Percentiles rank a stretch among this genome's conserved stretches.
phyloP scores from a whole-genome alignment of 345 rosid genomes.

The Syzygium jambos region DNA sequence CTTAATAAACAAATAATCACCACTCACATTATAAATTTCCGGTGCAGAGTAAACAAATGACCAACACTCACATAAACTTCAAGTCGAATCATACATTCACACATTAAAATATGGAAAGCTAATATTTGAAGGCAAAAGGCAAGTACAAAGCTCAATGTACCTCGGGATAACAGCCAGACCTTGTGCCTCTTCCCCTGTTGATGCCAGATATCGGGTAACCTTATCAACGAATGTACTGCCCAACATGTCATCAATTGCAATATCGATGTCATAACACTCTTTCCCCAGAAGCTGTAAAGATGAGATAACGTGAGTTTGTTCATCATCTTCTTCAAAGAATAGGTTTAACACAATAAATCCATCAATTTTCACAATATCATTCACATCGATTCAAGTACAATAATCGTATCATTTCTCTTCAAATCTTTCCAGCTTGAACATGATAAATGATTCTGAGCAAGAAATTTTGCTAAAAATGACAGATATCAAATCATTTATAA shows the following conservation, averaged over 20 bases:
- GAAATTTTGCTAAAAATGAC: neutral
- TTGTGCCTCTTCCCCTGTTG: slow-evolving; percentile 52
- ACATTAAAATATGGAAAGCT: neutral
- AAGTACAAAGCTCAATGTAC: slow-evolving; percentile 8
- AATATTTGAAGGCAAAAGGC: neutral
- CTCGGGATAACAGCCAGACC: slow-evolving; percentile 71
- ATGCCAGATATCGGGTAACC: slow-evolving; percentile 53
- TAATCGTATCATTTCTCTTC: neutral
- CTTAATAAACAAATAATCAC: neutral
- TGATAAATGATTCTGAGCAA: neutral
- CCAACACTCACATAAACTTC: neutral
- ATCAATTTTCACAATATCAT: neutral
- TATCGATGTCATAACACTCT: slow-evolving; percentile 85
- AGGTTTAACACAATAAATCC: neutral
- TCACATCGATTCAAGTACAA: neutral
- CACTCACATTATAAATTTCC: neutral
- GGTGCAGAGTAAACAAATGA: neutral
- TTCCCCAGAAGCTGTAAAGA: slow-evolving; percentile 66
- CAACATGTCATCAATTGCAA: slow-evolving; percentile 75
- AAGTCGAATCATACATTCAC: neutral
- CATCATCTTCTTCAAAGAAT: neutral
- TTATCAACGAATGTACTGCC: slow-evolving; percentile 79
- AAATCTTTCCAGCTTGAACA: neutral
- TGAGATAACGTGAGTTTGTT: neutral
- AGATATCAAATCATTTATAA: neutral